phyloP scores from a whole-genome alignment of 2,329 filamentous ascomycete genomes.

The Lachnellula occidentalis region DNA sequence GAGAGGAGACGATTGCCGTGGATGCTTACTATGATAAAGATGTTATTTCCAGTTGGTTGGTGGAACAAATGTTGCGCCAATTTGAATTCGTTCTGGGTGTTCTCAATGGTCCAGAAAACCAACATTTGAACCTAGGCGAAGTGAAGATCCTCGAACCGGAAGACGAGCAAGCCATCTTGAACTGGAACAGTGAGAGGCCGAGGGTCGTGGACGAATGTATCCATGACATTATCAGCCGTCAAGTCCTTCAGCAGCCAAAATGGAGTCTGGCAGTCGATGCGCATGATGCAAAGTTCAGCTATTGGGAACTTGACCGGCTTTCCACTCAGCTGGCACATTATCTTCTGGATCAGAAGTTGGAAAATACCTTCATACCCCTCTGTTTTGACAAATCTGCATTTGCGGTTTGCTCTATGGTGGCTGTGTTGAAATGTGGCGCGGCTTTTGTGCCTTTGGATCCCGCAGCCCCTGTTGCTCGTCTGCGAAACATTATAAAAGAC shows the following conservation, averaged over 20 bases:
- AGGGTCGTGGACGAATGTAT: conserved; percentile 1
- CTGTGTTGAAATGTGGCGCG: conserved; percentile 27
- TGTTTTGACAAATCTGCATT: conserved; percentile 31
- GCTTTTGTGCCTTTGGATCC: conserved; percentile 31
- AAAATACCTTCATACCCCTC: conserved; percentile 20
- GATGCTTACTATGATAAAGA: conserved; percentile 8
- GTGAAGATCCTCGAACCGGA: conserved; percentile 2
- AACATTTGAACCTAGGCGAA: conserved; percentile 1
- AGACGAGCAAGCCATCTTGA: background rate
- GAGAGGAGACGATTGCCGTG: background rate
- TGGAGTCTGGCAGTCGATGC: conserved; percentile 1
- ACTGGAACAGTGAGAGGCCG: conserved; percentile 2
- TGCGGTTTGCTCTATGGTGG: conserved; percentile 27
- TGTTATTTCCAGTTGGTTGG: conserved; percentile 3
- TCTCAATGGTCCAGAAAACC: conserved; percentile 1
- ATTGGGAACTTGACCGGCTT: conserved; percentile 10
- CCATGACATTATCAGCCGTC: conserved; percentile 1
- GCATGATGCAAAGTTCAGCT: conserved; percentile 13
- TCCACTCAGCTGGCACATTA: conserved; percentile 6
- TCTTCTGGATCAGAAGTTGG: conserved; percentile 4
- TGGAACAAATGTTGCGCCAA: conserved; percentile 4
- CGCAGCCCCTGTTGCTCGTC: conserved; percentile 22
- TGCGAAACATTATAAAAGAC: conserved; percentile 14
- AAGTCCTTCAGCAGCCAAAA: background rate
- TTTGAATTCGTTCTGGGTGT: conserved; percentile 6